Base-by-base conservation (phyloP, 2,329 filamentous ascomycete genomes). In the Fusarium algeriense region DNA sequence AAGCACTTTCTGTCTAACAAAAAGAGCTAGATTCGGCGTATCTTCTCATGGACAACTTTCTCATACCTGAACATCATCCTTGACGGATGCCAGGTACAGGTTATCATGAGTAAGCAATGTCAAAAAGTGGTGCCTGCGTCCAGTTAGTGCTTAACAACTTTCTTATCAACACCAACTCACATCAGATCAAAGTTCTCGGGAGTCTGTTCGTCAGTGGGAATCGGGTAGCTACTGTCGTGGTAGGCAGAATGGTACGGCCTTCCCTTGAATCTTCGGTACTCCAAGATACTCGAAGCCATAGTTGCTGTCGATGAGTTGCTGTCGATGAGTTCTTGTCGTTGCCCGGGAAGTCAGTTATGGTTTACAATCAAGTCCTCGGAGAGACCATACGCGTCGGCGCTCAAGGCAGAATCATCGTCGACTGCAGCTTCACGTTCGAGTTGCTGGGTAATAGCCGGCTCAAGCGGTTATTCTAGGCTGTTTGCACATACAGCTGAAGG, bases 221-320 rank as follows among this genome's bases (percentile, higher is more conserved):
- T 45, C 3, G 43, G 28, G 43, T 68, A 57, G 19, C 44, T 48
- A 12, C 52, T 67, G 0, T 53, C 63, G 11, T 62, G 41, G 12
- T 28, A 23, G 15, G 37, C 37, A 28, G 50, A 43, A 30, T 62
- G 63, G 10, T 67, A 62, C 12, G 56, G n/a, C 7, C 65, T 34
- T 6, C 65, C 65, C 10, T 68, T 66, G 13, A 53, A 66, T n/a
- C 61, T 61, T 15, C 65, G 65, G n/a, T 68, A 62, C 13, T 68
- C 45, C 7, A 67, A 14, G 13, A 68, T 62, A 13, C 65, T 68
- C 1, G 56, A 66, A 3, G 57, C 32, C 15, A 62, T 45, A 15
- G 65, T 67, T 23, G 57, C 52, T 2, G 57, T n/a, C n/a, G n/a
- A n/a, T n/a, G n/a, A n/a, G n/a, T n/a, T n/a, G n/a, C n/a, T n/a